Percentiles rank a stretch among this genome's conserved stretches.
phyloP scores from a whole-genome alignment of 106 monocot genomes.

The Alisma plantagoaquatica region DNA sequence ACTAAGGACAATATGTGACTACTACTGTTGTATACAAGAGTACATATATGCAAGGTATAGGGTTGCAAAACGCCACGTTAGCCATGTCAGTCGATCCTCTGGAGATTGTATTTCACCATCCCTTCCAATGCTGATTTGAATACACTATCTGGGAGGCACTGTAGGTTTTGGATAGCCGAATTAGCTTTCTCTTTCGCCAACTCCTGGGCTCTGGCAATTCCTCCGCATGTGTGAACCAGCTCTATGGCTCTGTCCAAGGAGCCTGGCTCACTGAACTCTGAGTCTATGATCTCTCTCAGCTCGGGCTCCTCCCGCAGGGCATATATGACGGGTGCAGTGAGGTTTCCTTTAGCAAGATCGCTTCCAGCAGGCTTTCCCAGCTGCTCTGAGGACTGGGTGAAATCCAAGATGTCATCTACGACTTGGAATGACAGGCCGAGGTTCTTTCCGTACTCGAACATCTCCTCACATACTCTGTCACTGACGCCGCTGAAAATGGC shows the following conservation, averaged over 20 bases:
- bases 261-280: slow-evolving; percentile 68
- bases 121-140: slow-evolving; percentile 65
- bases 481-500: slow-evolving; percentile 68
- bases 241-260: slow-evolving; percentile 64
- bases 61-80: too few relatives aligned
- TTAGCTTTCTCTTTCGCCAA: slow-evolving; percentile 71
- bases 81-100: slow-evolving; percentile 45
- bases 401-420: slow-evolving; percentile 90
- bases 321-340: slow-evolving; percentile 95
- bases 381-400: slow-evolving; percentile 90
- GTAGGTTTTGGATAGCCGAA: slow-evolving; percentile 52
- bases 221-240: slow-evolving; percentile 47
- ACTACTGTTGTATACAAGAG: too few relatives aligned
- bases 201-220: slow-evolving; percentile 56
- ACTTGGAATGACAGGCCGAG: slow-evolving; percentile 92
- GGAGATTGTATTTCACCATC: slow-evolving; percentile 78
- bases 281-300: slow-evolving; percentile 73
- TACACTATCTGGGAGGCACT: slow-evolving; percentile 55
- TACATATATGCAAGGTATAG: too few relatives aligned
- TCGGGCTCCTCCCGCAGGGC: slow-evolving; percentile 60
- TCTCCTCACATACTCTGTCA: slow-evolving; percentile 43
- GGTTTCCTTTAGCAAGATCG: slow-evolving; percentile 82
- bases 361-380: slow-evolving; percentile 77
- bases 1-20: too few relatives aligned
- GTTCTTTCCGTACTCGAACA: slow-evolving; percentile 87